phyloP scores from a whole-genome alignment of 2,329 filamentous ascomycete genomes.

The Rutstroemia sp. region DNA sequence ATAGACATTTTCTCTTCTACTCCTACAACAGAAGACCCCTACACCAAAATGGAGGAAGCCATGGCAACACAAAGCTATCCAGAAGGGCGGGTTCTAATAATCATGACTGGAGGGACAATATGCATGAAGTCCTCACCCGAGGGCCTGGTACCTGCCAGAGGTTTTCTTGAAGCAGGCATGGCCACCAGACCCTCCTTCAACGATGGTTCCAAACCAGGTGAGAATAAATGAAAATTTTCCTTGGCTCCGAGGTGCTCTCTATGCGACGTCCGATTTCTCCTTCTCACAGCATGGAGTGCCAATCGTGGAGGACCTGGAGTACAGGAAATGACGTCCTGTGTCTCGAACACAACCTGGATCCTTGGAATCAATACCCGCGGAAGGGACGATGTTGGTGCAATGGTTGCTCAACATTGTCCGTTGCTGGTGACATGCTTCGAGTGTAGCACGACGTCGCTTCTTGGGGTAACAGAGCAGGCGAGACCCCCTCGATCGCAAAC shows the following conservation, averaged over 20 bases:
- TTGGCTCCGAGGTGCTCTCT: neutral
- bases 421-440: neutral
- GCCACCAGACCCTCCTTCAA: constrained; percentile 61
- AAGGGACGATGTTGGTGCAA: constrained; percentile 4
- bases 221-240: constrained; percentile 5
- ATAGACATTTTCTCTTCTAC: neutral
- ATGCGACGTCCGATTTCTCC: neutral
- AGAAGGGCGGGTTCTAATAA: constrained; percentile 55
- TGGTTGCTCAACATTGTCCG: neutral
- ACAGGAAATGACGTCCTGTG: constrained; percentile 4
- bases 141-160: constrained; percentile 51
- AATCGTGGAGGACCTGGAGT: neutral
- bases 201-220: constrained; percentile 49
- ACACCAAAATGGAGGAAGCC: neutral
- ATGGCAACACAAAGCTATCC: constrained; percentile 28
- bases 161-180: constrained; percentile 59
- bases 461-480: neutral
- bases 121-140: constrained; percentile 63
- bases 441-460: neutral
- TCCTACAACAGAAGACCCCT: neutral
- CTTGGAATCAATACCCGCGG: neutral
- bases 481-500: neutral
- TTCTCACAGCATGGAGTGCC: neutral
- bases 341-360: neutral
- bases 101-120: constrained; percentile 63